These are phyloP conservation scores for Cerrena zonata DNA, from an alignment of 1,284 basidiomycete species.

Conservation along the genomic window DNA sequence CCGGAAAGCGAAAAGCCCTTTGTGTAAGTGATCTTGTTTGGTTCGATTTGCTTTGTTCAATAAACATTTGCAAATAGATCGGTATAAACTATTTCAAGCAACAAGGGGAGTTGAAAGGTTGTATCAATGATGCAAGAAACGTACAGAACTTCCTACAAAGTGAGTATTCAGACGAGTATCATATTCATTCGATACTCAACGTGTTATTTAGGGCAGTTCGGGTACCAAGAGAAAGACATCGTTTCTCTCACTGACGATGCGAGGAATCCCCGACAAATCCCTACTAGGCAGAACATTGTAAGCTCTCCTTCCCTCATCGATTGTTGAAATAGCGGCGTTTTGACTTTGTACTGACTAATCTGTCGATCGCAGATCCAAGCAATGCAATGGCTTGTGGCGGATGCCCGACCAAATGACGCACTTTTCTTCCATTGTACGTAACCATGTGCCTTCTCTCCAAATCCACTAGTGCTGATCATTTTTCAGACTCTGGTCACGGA, in stretches of 20 bases:
- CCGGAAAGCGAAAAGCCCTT: constrained; percentile 73
- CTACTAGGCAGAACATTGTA: constrained; percentile 81
- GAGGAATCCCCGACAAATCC: constrained; percentile 54
- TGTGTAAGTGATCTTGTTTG: constrained; percentile 43
- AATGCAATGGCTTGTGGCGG: constrained; percentile 86
- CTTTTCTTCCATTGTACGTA: constrained; percentile 85
- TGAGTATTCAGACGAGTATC: constrained; percentile 28
- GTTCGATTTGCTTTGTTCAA: constrained; percentile 23
- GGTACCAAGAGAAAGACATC: constrained; percentile 76
- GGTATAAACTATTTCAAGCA: constrained; percentile 81
- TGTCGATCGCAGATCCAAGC: constrained; percentile 49
- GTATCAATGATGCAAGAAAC: constrained; percentile 84
- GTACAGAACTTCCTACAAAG: constrained; percentile 68
- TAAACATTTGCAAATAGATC: no score
- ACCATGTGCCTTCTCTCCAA: constrained; percentile 1
- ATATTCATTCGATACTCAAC: neutral
- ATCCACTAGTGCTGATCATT: neutral
- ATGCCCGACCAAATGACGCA: constrained; percentile 77
- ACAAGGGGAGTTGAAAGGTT: constrained; percentile 62
- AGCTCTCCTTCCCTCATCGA: constrained; percentile 17
- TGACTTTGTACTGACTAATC: neutral
- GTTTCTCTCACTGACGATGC: constrained; percentile 83
- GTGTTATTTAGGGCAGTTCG: constrained; percentile 46
- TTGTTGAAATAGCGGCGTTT: neutral
- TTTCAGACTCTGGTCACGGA: constrained; percentile 73